A percentile compares a stretch with the other conserved stretches of the same genome.
These are phyloP conservation scores for Cornus kousa DNA, from an alignment of 148 eudicot species.

Conservation along the genomic window DNA sequence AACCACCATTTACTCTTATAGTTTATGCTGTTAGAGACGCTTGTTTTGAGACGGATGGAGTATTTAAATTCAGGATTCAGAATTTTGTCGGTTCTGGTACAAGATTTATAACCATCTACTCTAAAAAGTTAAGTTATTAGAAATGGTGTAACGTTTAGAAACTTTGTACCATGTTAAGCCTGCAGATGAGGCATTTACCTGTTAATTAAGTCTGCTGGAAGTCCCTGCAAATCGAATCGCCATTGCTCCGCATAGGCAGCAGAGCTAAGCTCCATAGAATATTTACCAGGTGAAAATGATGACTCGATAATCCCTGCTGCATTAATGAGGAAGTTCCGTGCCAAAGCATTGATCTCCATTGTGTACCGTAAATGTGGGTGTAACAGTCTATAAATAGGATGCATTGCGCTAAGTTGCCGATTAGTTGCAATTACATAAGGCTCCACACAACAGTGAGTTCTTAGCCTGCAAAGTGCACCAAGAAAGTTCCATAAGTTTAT, in stretches of 20 bases:
- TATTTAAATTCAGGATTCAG: too few species aligned
- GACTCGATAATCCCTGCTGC: constrained; percentile 65
- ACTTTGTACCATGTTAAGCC: too few species aligned
- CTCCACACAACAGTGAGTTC: constrained; percentile 73
- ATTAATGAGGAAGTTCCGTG: constrained; percentile 68
- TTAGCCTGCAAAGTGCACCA: constrained; percentile 44
- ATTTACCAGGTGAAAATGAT: constrained; percentile 50
- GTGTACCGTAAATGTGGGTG: constrained; percentile 84
- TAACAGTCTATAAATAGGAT: constrained; percentile 72
- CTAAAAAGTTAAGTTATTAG: too few species aligned
- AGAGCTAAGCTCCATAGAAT: constrained; percentile 66
- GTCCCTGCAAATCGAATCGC: constrained; percentile 68
- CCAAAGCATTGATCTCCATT: constrained; percentile 89
- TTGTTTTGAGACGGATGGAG: too few species aligned
- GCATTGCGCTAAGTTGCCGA: constrained; percentile 77
- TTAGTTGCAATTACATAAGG: constrained; percentile 75
- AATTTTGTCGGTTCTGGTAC: too few species aligned
- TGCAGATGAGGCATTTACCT: constrained; percentile 33
- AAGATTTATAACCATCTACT: too few species aligned
- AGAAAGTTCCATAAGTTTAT: neutral
- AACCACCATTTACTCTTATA: too few species aligned
- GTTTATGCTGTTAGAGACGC: too few species aligned
- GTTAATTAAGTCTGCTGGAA: constrained; percentile 72
- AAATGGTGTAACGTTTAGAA: neutral
- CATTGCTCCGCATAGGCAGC: constrained; percentile 60